phyloP scores from a whole-genome alignment of 148 eudicot genomes.

The Camellia lanceoleosa region DNA sequence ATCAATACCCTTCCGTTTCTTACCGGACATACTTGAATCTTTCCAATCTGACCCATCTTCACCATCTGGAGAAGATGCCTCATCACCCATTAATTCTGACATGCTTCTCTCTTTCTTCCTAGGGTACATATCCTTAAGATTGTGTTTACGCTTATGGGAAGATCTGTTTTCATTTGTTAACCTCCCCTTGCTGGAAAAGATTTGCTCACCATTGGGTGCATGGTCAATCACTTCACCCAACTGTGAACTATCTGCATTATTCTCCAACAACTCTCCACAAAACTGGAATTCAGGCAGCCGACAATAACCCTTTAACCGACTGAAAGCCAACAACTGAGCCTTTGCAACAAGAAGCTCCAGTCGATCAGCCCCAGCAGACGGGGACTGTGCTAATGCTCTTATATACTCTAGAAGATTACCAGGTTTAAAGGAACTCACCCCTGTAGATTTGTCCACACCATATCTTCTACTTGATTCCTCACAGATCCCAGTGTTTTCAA shows the following conservation, averaged over 20 bases:
- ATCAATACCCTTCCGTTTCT: constrained; percentile 43
- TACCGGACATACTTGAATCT: constrained; percentile 32
- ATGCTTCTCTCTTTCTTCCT: constrained; percentile 62
- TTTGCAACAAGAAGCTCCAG: constrained; percentile 61
- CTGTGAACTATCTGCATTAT: constrained; percentile 26
- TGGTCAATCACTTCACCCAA: constrained; percentile 33
- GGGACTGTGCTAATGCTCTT: constrained; percentile 54
- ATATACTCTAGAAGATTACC: constrained; percentile 55
- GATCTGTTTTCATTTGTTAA: constrained; percentile 29
- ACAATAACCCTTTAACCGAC: constrained; percentile 52
- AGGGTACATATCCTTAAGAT: constrained; percentile 54
- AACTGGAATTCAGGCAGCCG: constrained; percentile 46
- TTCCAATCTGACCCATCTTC: constrained; percentile 55
- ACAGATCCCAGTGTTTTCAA: constrained; percentile 71
- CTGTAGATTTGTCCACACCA: constrained; percentile 48
- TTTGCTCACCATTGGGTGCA: constrained; percentile 19
- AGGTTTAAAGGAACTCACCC: constrained; percentile 53
- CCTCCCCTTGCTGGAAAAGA: constrained; percentile 16
- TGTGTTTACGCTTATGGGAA: constrained; percentile 49
- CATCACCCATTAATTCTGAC: constrained; percentile 64
- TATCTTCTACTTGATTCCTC: constrained; percentile 53
- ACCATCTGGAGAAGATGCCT: constrained; percentile 48
- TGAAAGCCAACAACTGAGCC: constrained; percentile 73
- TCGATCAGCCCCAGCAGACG: constrained; percentile 44
- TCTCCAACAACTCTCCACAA: constrained; percentile 49